Conservation (phyloP, 1,284 basidiomycete species). For the Thelephora terrestris region DNA sequence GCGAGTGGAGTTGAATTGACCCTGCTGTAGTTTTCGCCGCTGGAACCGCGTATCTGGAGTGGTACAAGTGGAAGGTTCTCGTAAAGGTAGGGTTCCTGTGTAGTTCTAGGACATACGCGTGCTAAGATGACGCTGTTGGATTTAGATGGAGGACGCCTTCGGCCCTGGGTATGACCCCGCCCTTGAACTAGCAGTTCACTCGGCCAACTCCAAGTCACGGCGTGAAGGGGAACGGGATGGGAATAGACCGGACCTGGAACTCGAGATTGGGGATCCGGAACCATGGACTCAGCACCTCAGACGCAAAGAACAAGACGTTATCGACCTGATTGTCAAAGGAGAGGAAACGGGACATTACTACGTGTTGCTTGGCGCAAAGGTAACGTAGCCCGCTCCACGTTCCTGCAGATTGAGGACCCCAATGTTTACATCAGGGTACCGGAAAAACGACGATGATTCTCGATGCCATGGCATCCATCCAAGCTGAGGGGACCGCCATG, state of each 20-base stretch:
- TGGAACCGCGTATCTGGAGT: conserved; percentile 61
- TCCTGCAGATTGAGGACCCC: conserved; percentile 14
- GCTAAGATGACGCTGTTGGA: conserved; percentile 1
- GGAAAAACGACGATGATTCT: conserved; percentile 77
- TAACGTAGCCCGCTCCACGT: conserved; percentile 14
- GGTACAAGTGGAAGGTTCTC: conserved; percentile 77
- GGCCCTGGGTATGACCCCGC: conserved; percentile 66
- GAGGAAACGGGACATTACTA: conserved; percentile 65
- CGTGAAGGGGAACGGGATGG: conserved; percentile 11
- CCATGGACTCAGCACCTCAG: conserved; percentile 52
- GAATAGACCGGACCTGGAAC: conserved; percentile 28
- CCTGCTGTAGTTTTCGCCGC: conserved; percentile 48
- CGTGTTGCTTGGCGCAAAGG: conserved; percentile 70
- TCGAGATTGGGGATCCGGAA: conserved; percentile 21
- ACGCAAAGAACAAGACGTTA: conserved; percentile 62
- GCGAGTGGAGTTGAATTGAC: background rate
- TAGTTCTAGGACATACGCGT: conserved; percentile 4
- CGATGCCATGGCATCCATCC: conserved; percentile 64
- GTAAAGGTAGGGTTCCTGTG: conserved; percentile 42
- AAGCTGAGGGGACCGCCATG: conserved; percentile 57
- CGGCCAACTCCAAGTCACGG: conserved; percentile 19
- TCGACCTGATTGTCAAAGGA: conserved; percentile 72
- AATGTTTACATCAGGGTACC: conserved; percentile 30
- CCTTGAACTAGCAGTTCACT: conserved; percentile 54
- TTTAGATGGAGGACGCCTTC: conserved; percentile 57